Evolutionary conservation across 495 filamentous ascomycete species (phyloP).

Genomic region (Penicillium angulare): DNA sequence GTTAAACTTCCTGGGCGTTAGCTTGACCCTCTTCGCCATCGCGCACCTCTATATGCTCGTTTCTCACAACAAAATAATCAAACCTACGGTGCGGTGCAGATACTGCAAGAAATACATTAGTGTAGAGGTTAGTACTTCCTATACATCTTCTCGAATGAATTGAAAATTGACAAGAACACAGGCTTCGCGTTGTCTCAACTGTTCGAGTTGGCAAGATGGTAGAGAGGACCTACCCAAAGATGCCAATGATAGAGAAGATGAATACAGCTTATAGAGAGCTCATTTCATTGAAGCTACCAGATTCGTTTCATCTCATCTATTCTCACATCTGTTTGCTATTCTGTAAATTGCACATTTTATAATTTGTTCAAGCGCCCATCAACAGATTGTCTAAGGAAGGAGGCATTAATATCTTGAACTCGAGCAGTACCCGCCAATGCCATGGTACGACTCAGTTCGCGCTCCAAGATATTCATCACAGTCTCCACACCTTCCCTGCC

Average conservation of each 20-base stretch:
- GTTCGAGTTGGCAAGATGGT: conserved; percentile 77
- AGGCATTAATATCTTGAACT: neutral
- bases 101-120: conserved; percentile 70
- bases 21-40: conserved; percentile 61
- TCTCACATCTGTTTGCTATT: neutral
- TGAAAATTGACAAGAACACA: conserved; percentile 19
- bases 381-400: conserved; percentile 1
- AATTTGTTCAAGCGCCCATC: conserved; percentile 8
- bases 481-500: conserved; percentile 6
- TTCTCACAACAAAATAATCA: conserved; percentile 66
- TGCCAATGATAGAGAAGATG: neutral
- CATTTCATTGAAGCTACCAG: neutral
- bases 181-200: conserved; percentile 66
- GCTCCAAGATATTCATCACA: conserved; percentile 11
- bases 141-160: too few relatives aligned
- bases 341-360: neutral
- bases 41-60: conserved; percentile 64
- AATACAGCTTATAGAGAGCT: neutral
- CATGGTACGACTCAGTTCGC: conserved; percentile 8
- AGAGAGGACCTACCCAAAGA: conserved; percentile 52
- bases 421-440: neutral
- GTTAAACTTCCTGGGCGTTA: conserved; percentile 65
- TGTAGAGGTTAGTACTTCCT: conserved; percentile 51
- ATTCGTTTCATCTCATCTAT: neutral
- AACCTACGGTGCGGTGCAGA: conserved; percentile 65